Evolutionary conservation across 164 flowering plant species (phyloP).

Genomic region (Chimonanthus praecox): DNA sequence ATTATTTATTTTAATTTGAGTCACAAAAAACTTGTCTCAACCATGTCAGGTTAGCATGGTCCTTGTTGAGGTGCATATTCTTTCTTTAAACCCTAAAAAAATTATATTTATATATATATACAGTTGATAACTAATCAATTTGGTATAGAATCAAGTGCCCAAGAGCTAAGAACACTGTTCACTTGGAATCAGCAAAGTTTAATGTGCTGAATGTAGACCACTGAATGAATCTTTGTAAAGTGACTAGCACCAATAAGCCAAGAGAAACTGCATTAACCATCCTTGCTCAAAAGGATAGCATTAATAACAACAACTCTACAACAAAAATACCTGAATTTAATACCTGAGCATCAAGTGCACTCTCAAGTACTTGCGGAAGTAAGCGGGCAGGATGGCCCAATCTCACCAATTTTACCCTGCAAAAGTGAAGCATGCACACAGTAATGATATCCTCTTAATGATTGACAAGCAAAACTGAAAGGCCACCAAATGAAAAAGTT

Average conservation of each 20-base stretch:
- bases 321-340: neutral
- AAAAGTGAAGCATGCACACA: conserved; percentile 12
- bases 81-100: too few species aligned
- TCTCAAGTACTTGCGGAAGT: conserved; percentile 95
- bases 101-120: too few species aligned
- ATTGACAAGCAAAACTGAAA: neutral
- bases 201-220: neutral
- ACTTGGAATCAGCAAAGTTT: neutral
- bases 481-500: neutral
- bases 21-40: too few species aligned
- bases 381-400: conserved; percentile 98
- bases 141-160: neutral
- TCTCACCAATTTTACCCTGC: conserved; percentile 88
- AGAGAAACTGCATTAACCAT: neutral
- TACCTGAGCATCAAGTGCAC: conserved; percentile 98
- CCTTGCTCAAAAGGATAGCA: neutral
- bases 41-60: too few species aligned
- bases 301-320: neutral
- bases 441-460: too few species aligned
- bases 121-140: too few species aligned
- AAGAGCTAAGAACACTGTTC: neutral
- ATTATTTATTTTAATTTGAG: too few species aligned
- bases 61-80: too few species aligned
- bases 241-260: neutral
- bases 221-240: neutral